Evolutionary conservation across 1,139 yeast genomes (phyloP).

Genomic region (Suhomyces maxii): DNA sequence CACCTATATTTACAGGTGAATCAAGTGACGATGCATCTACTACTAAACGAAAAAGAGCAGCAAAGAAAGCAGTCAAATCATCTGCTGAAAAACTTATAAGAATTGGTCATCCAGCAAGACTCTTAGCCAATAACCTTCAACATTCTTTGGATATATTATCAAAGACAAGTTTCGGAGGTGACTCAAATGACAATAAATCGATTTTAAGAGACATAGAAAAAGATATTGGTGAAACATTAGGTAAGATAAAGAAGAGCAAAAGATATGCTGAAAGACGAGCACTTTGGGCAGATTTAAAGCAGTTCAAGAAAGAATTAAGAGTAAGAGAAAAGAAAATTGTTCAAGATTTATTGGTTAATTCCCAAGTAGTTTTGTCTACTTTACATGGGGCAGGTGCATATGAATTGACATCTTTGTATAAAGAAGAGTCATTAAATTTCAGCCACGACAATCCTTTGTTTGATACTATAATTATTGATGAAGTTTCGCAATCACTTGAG

Average conservation of each 20-base stretch:
- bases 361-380: constrained; percentile 77
- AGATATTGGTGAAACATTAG: constrained; percentile 66
- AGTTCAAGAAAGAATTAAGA: constrained; percentile 66
- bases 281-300: constrained; percentile 69
- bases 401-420: constrained; percentile 55
- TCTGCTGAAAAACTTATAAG: constrained; percentile 62
- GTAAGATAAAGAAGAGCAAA: constrained; percentile 63
- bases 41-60: constrained; percentile 17
- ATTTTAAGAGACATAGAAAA: constrained; percentile 65
- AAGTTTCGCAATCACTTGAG: constrained; percentile 90
- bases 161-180: constrained; percentile 37
- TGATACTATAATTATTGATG: constrained; percentile 87
- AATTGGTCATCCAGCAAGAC: constrained; percentile 91
- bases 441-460: constrained; percentile 46
- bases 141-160: constrained; percentile 80
- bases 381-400: constrained; percentile 85
- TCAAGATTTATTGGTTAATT: constrained; percentile 54
- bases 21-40: constrained; percentile 2
- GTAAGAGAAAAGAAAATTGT: constrained; percentile 65
- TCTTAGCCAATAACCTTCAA: constrained; percentile 58
- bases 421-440: constrained; percentile 20
- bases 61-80: constrained; percentile 13
- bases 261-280: constrained; percentile 63
- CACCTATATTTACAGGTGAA: constrained; percentile 31
- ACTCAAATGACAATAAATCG: constrained; percentile 53